Conservation (phyloP, 768 basidiomycete species). For the Termitomyces sp. region DNA sequence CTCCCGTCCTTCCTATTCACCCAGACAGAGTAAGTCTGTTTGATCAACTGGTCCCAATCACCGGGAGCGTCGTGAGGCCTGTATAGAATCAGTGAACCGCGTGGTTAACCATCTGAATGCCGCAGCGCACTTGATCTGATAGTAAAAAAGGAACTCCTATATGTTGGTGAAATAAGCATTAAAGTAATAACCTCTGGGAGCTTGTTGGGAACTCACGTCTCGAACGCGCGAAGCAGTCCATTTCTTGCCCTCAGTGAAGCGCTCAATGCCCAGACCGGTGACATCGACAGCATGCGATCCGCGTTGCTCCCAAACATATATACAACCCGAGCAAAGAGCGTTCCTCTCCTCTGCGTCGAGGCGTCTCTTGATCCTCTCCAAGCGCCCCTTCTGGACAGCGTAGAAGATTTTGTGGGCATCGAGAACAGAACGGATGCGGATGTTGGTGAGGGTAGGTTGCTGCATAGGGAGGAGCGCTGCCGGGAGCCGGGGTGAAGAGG, state of each 20-base stretch:
- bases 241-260: slow-evolving; percentile 78
- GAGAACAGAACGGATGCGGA: slow-evolving; percentile 68
- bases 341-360: slow-evolving; percentile 73
- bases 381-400: slow-evolving; percentile 54
- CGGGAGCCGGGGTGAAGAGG: not conserved
- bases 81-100: not conserved
- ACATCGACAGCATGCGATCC: slow-evolving; percentile 62
- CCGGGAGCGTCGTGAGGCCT: slow-evolving; percentile 3
- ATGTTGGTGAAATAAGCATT: slow-evolving; percentile 5
- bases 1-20: slow-evolving; percentile 57
- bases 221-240: slow-evolving; percentile 83
- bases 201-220: slow-evolving; percentile 44
- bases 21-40: slow-evolving; percentile 84
- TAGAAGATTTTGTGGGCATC: slow-evolving; percentile 82
- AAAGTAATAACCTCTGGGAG: not conserved
- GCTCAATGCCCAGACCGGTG: slow-evolving; percentile 77
- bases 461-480: slow-evolving; percentile 29
- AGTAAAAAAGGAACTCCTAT: slow-evolving; percentile 83
- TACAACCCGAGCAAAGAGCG: slow-evolving; percentile 48
- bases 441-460: slow-evolving; percentile 63
- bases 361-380: slow-evolving; percentile 71
- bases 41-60: slow-evolving; percentile 63
- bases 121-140: slow-evolving; percentile 59
- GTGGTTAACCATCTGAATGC: slow-evolving; percentile 14
- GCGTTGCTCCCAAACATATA: slow-evolving; percentile 73